phyloP scores from a whole-genome alignment of 768 basidiomycete species.

The Myochromella boudieri region DNA sequence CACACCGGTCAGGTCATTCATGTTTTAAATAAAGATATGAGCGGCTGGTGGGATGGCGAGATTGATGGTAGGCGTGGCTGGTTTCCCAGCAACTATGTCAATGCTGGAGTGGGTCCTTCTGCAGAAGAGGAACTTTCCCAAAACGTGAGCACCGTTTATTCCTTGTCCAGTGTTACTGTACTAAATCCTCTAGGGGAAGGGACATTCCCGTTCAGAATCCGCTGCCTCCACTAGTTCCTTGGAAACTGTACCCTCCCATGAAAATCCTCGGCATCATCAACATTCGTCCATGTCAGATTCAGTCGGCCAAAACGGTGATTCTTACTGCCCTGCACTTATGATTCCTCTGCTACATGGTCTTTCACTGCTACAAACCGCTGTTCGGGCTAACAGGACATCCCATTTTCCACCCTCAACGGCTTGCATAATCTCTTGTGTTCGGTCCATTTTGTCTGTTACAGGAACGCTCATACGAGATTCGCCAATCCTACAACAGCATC shows the following conservation, averaged over 20 bases:
- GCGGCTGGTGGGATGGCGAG: conserved; percentile 99
- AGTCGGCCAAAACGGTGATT: conserved; percentile 50
- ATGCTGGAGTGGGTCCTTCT: conserved; percentile 57
- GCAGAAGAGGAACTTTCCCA: conserved; percentile 56
- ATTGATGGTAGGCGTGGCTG: conserved; percentile 86
- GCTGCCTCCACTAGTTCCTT: conserved; percentile 53
- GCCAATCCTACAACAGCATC: conserved; percentile 62
- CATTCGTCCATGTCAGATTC: conserved; percentile 44
- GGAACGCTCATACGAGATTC: conserved; percentile 86
- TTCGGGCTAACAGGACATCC: conserved; percentile 67
- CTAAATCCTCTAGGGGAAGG: conserved; percentile 23
- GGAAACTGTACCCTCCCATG: conserved; percentile 42
- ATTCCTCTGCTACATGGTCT: conserved; percentile 83
- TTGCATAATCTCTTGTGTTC: conserved; percentile 91
- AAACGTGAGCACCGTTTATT: conserved; percentile 34
- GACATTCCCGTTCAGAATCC: conserved; percentile 54
- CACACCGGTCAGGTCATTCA: conserved; percentile 88
- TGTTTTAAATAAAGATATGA: conserved; percentile 82
- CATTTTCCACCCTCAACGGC: conserved; percentile 96
- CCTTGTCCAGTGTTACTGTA: conserved; percentile 7
- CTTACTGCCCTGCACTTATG: conserved; percentile 79
- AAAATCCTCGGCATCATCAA: conserved; percentile 36
- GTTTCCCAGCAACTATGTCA: conserved; percentile 98
- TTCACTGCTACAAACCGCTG: conserved; percentile 83
- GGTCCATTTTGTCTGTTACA: conserved; percentile 78